These are phyloP conservation scores for Marvania coccoides DNA, from an alignment of 139 green algal species.

Conservation along the genomic window DNA sequence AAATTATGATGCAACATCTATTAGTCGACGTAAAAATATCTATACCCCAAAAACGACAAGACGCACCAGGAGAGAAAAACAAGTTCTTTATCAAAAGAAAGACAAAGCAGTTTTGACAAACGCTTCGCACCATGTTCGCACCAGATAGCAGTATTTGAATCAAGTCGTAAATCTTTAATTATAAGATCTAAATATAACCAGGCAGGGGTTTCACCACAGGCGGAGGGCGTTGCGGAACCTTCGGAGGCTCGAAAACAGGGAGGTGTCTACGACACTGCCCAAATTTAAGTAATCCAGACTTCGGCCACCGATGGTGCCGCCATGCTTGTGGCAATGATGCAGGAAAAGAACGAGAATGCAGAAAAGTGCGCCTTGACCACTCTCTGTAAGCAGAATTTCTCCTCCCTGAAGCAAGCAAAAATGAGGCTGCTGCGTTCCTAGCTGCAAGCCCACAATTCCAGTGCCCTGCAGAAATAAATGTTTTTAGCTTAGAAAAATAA, in stretches of 20 bases:
- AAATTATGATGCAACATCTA: too few relatives aligned
- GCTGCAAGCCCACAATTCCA: slow-evolving; percentile 37
- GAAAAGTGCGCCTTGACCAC: slow-evolving; percentile 29
- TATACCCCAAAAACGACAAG: too few relatives aligned
- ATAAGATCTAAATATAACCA: too few relatives aligned
- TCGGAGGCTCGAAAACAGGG: neutral
- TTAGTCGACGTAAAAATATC: too few relatives aligned
- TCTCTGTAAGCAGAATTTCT: slow-evolving; percentile 27
- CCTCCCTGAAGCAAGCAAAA: slow-evolving; percentile 42
- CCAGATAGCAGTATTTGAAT: too few relatives aligned
- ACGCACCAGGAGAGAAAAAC: too few relatives aligned
- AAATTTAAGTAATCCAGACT: slow-evolving; percentile 22
- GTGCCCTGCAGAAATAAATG: slow-evolving; percentile 8
- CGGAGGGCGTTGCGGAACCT: neutral
- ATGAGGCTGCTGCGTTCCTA: slow-evolving; percentile 30
- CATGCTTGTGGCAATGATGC: slow-evolving; percentile 9
- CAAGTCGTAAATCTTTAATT: too few relatives aligned
- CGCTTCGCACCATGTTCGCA: too few relatives aligned
- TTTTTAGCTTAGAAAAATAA: neutral
- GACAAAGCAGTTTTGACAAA: too few relatives aligned
- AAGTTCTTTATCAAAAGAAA: too few relatives aligned
- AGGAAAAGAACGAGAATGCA: slow-evolving; percentile 40
- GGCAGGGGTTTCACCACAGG: neutral
- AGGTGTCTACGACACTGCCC: neutral
- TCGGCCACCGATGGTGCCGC: slow-evolving; percentile 16